Percentiles rank a stretch among this genome's conserved stretches.
Evolutionary conservation across 768 basidiomycete genomes (phyloP).

Genomic region (Holtermanniella nyarrowii): DNA sequence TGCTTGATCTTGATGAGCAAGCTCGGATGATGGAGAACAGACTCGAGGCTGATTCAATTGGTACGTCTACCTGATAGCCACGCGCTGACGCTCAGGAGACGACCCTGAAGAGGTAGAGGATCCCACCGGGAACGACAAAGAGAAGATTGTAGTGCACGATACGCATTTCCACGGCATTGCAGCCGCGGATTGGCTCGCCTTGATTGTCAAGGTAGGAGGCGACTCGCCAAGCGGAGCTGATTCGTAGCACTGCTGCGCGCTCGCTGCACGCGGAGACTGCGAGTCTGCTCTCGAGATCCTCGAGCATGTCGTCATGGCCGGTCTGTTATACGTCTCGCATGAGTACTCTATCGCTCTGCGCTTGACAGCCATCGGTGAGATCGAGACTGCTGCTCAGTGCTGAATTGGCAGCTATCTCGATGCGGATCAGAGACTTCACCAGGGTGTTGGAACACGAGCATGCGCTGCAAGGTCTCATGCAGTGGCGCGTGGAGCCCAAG

Average conservation of each 20-base stretch:
- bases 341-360: conserved; percentile 60
- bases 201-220: conserved; percentile 68
- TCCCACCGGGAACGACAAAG: conserved; percentile 6
- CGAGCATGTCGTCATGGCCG: conserved; percentile 34
- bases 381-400: background rate
- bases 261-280: conserved; percentile 37
- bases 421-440: conserved; percentile 50
- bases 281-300: conserved; percentile 34
- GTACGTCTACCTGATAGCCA: too few species aligned
- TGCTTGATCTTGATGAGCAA: conserved; percentile 29
- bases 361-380: conserved; percentile 61
- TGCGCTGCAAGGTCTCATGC: conserved; percentile 61
- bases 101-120: conserved; percentile 13
- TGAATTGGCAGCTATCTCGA: conserved; percentile 56
- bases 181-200: conserved; percentile 72
- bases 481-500: conserved; percentile 78
- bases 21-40: conserved; percentile 41
- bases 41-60: too few species aligned
- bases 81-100: conserved; percentile 13
- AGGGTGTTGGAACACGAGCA: conserved; percentile 64
- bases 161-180: conserved; percentile 68
- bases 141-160: conserved; percentile 45
- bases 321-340: conserved; percentile 36
- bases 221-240: background rate
- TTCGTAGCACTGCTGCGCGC: conserved; percentile 35